phyloP scores from a whole-genome alignment of 106 monocot genomes.

The Dendrobium catenatum region DNA sequence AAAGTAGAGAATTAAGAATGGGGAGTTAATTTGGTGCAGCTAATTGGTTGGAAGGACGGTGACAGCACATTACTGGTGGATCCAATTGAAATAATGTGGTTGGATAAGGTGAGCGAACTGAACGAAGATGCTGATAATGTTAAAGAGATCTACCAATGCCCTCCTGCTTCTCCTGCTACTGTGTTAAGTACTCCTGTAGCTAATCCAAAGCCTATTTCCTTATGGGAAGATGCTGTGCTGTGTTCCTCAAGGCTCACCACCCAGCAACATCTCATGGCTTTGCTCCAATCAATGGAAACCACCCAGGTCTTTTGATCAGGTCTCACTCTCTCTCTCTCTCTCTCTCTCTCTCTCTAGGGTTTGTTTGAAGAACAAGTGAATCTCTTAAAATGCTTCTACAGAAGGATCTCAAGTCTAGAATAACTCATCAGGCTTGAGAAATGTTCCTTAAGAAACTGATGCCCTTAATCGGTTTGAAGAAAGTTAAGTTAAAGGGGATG shows the following conservation, averaged over 20 bases:
- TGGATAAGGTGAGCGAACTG: slow-evolving; percentile 40
- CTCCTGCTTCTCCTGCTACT: not conserved
- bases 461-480: too few relatives aligned
- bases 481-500: too few relatives aligned
- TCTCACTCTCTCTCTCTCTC: too few relatives aligned
- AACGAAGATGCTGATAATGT: slow-evolving; percentile 64
- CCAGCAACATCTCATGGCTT: slow-evolving; percentile 39
- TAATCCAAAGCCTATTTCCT: slow-evolving; percentile 11
- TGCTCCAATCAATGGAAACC: not conserved
- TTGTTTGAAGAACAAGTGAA: too few relatives aligned
- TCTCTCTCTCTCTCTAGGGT: too few relatives aligned
- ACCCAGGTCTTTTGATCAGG: too few relatives aligned
- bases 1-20: too few relatives aligned
- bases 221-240: slow-evolving; percentile 45
- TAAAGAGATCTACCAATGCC: slow-evolving; percentile 40
- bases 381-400: too few relatives aligned
- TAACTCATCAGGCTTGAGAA: too few relatives aligned
- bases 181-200: not conserved
- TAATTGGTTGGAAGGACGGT: slow-evolving; percentile 81
- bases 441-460: too few relatives aligned
- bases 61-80: slow-evolving; percentile 56
- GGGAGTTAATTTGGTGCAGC: slow-evolving; percentile 22
- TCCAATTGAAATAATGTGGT: slow-evolving; percentile 35
- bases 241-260: slow-evolving; percentile 25
- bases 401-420: too few relatives aligned